Base-by-base conservation (phyloP, 345 rosid genomes). In the Boechera retrofracta region DNA sequence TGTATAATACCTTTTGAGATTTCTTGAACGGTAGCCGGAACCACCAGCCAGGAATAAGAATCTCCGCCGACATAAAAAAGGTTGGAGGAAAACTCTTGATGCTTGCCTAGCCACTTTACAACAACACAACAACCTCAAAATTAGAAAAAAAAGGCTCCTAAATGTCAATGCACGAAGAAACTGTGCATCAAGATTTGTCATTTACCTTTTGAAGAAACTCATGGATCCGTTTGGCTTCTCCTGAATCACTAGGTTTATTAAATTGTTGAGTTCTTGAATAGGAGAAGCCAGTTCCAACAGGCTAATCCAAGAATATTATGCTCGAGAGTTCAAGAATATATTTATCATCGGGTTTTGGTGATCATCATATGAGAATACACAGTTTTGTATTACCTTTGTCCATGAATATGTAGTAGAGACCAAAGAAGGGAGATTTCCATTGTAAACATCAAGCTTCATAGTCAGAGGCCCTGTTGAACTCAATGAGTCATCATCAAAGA, bases 261-360 rank as follows among this genome's bases (percentile, higher is more conserved):
- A 83, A 84, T 10, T 18, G 16, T 4, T 28, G 21, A 56, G 63
- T 80, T 73, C 64, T 75, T 18, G 90, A 76, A 39, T 83, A 91
- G 15, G 97, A 91, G 80, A 87, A 91, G 28, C 94, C 97, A 42
- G 90, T 83, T 33, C 90, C 87, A 6, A 84, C 87, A 4, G 97
- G 97, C 35, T 84, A 75, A 80, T 89, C 97, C 28, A 89, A 64
- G 67, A 83, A 86, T 72, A 87, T 82, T 48, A 91, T 79, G 85
- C 84, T 89, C 5, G 94, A 77, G 5, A 71, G 81, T 85, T 28
- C 88, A 89, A 29, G 89, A 80, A 7, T 36, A 36, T 36, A 31
- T 88, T 88, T 4, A 84, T 54, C n/a, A 54, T 24, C 8, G 2
- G 5, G 38, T 54, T 13, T 4, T 36, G 21, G 33, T 68, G 49